A percentile compares a stretch with the other conserved stretches of the same genome.
Conservation (phyloP, 176 grass and related monocot species). For the Ananas comosus region DNA sequence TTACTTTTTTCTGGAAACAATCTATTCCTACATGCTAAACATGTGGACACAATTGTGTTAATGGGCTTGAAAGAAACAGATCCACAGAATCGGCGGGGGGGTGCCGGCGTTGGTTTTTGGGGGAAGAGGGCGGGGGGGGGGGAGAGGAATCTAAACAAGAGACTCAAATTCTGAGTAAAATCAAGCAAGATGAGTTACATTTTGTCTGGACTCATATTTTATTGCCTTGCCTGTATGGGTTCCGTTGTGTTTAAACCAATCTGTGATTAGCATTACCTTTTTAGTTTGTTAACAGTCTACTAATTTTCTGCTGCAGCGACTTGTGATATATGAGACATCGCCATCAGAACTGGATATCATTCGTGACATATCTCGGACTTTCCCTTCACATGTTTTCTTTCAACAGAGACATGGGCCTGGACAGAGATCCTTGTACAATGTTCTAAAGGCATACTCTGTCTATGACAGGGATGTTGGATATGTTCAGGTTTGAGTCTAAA, state of each 20-base stretch:
- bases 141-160: too few relatives aligned
- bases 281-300: neutral
- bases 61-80: neutral
- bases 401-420: conserved; percentile 96
- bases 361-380: conserved; percentile 94
- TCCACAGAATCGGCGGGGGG: neutral
- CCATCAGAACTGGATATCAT: conserved; percentile 96
- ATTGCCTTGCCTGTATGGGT: neutral
- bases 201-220: neutral
- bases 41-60: neutral
- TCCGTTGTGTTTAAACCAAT: neutral
- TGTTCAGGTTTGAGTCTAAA: conserved; percentile 65
- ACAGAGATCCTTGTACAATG: conserved; percentile 90
- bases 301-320: conserved; percentile 42
- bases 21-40: neutral
- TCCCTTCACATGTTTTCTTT: conserved; percentile 96
- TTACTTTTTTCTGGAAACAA: neutral
- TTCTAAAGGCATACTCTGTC: conserved; percentile 94
- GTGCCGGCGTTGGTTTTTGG: too few relatives aligned
- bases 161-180: neutral
- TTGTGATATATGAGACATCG: conserved; percentile 93
- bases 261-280: neutral
- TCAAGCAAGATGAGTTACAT: neutral
- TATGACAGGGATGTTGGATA: conserved; percentile 97
- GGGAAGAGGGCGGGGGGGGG: too few relatives aligned